Percentiles rank a stretch among this genome's conserved stretches.
Conservation (phyloP, 2,329 filamentous ascomycete species). For the Polytolypa hystricis region DNA sequence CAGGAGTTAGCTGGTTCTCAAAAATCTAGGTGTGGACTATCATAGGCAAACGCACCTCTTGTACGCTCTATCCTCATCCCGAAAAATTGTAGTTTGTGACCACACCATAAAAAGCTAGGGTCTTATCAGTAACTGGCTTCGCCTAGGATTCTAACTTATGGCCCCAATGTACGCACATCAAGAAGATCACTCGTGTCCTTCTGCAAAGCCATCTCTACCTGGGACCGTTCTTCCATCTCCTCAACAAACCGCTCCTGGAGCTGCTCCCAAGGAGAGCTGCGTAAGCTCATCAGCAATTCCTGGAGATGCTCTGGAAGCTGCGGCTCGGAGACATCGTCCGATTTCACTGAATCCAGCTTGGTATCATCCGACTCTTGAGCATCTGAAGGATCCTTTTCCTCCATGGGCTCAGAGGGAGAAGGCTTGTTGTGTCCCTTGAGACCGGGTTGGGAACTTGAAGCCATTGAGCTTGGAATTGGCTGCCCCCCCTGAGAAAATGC, state of each 20-base stretch:
- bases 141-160: no score
- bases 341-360: not conserved
- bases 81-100: conserved; percentile 58
- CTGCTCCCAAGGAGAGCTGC: conserved; percentile 63
- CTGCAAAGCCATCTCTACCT: conserved; percentile 53
- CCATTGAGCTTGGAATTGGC: no score
- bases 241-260: conserved; percentile 59
- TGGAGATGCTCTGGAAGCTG: conserved; percentile 12
- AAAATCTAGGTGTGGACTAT: not conserved
- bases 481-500: no score
- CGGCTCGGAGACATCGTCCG: not conserved
- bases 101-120: conserved; percentile 66
- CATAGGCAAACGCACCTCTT: conserved; percentile 57
- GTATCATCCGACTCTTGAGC: no score
- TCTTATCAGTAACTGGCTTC: conserved; percentile 4
- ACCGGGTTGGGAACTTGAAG: no score
- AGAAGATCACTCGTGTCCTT: conserved; percentile 58
- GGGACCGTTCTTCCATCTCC: conserved; percentile 52
- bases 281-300: conserved; percentile 25
- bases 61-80: conserved; percentile 65
- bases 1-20: not conserved
- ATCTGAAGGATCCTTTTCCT: no score
- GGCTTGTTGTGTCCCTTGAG: no score
- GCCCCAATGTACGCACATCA: conserved; percentile 47
- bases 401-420: no score